These are phyloP conservation scores for Secale cereale DNA, from an alignment of 176 grass and related monocot species.

Conservation along the genomic window DNA sequence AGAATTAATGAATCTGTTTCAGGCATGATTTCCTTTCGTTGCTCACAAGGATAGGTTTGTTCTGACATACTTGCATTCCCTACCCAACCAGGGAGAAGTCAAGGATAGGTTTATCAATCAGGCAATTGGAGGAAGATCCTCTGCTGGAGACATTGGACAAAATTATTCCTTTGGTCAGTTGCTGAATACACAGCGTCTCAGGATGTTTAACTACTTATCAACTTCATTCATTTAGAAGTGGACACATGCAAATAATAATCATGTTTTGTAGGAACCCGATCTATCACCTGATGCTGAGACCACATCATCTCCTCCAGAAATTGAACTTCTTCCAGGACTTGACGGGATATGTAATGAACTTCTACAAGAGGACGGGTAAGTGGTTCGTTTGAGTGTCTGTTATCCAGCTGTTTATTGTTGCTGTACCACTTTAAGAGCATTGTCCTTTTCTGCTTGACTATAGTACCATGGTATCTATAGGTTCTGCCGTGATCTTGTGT, in stretches of 20 bases:
- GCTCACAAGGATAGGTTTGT: background rate
- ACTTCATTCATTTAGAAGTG: background rate
- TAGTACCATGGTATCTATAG: background rate
- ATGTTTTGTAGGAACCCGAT: constrained; percentile 46
- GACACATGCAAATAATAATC: background rate
- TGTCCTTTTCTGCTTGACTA: background rate
- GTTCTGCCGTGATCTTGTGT: background rate
- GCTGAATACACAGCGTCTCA: background rate
- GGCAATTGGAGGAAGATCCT: constrained; percentile 93
- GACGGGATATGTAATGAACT: constrained; percentile 89
- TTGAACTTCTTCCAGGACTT: constrained; percentile 84
- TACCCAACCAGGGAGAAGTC: constrained; percentile 57
- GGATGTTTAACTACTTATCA: background rate
- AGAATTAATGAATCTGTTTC: background rate
- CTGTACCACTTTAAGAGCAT: background rate
- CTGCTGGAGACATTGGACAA: constrained; percentile 86
- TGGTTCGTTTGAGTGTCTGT: background rate
- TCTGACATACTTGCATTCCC: background rate
- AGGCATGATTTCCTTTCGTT: background rate
- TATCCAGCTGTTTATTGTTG: background rate
- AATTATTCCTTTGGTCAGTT: constrained; percentile 76
- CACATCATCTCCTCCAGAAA: constrained; percentile 39
- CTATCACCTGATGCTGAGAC: constrained; percentile 29
- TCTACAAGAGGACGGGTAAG: constrained; percentile 89
- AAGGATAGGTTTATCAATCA: constrained; percentile 89